Base-by-base conservation (phyloP, 768 basidiomycete genomes). In the Gyrodon lividus region DNA sequence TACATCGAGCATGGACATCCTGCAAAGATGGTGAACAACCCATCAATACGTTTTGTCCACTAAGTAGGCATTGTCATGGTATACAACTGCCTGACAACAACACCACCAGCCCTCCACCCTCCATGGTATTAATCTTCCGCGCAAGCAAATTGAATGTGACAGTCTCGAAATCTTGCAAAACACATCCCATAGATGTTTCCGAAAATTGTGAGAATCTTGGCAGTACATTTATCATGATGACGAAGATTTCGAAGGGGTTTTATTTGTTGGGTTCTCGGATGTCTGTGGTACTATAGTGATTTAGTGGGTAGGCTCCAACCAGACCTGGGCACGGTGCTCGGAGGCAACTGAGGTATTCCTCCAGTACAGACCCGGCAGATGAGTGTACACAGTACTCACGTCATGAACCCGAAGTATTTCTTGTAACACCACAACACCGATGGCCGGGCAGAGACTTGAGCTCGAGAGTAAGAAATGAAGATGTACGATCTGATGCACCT, bases 401-500 rank as follows among this genome's bases (percentile, higher is more conserved):
- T 94, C 8, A 93, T 94, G 64, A 99, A 99, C 0, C 95, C 96
- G 0, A 99, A 77, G 34, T 98, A 95, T 67, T 98, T 98, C 74
- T 97, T 98, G 78, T 99, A 99, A 61, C 94, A 97, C 97, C 97
- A 99, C 54, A 98, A 72, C 2, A 97, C 94, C 6, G 88, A 91
- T 2, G 93, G 93, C 14, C 93, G 78, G 4, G 92, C 88, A 19
- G 91, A 93, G 2, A 93, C 85, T 48, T 89, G 80, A 13, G 89
- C 89, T 74, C 98, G 95, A 93, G 16, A 99, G 81, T 41, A 99
- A 68, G 69, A 90, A 98, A 70, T 99, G 96, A 24, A 99, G 77
- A 68, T 98, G 98, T 48, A 98, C 95, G 45, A 96, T 83, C 84
- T 93, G 61, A 51, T 49, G 6, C 16, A 19, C 34, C 6, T 49